Evolutionary conservation across 306 rosid genomes (phyloP), one percentile per base, ranked within the genome.

Genomic region (Mucuna pruriens): DNA sequence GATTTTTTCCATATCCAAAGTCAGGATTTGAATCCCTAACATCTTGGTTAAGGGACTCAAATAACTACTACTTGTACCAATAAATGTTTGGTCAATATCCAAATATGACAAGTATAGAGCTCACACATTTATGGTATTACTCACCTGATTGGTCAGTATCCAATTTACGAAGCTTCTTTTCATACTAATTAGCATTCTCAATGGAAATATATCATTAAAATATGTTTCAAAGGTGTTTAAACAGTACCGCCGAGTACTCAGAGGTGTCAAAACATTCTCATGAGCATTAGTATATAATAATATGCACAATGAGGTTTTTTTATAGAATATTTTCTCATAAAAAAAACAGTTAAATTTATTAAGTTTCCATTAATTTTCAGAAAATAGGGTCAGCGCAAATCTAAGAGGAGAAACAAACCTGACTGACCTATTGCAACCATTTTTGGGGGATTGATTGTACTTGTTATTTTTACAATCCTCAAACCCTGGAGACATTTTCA

Each of bases 401-500:
- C 58, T 23, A 17, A 20, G 44, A 29, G 23, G 42, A 64, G 71
- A 64, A 49, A 68, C 83, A 75, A 85, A 91, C 92, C 92, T 90
- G 80, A 85, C 80, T 84, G 88, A 85, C 87, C 92, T 85, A 80
- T 80, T 82, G 87, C 89, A 76, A 84, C 89, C 91, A 86, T 83
- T 67, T 89, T 83, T 89, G 31, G 94, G 90, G 62, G 95, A 89
- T 83, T 74, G 93, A 76, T 83, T 89, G 46, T 45, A 86, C 71
- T 82, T n/a, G n/a, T n/a, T 83, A 80, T 78, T 84, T 83, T 86
- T 87, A 95, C 91, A 84, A 66, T 89, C 97, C 78, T 90, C 93
- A 52, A 87, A 83, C 84, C 89, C 92, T 55, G 95, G 97, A 86
- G 97, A 95, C 86, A 89, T 90, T 81, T 83, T 76, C 75, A 87